Percentiles rank a stretch among this genome's conserved stretches.
phyloP scores from a whole-genome alignment of 805 yeast species.

The Candida jianshihensis region DNA sequence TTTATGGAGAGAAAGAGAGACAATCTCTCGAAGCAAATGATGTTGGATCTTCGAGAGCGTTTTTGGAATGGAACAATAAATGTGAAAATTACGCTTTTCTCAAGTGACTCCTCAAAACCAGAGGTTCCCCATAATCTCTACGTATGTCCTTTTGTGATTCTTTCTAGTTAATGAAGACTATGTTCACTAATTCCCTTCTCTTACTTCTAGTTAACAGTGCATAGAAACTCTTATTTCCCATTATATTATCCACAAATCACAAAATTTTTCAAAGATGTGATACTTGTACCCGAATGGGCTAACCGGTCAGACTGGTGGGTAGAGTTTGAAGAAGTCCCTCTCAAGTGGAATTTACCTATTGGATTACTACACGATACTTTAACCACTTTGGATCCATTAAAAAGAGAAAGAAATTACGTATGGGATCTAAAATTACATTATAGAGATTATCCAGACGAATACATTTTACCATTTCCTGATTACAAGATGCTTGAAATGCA shows the following conservation, averaged over 20 bases:
- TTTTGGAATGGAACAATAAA: conserved; percentile 54
- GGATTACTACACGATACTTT: conserved; percentile 60
- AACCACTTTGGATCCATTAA: conserved; percentile 30
- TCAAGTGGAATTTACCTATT: conserved; percentile 67
- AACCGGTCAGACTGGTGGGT: conserved; percentile 48
- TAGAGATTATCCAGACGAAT: conserved; percentile 36
- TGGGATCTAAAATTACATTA: conserved; percentile 44
- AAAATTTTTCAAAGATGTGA: conserved; percentile 29
- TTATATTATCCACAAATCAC: conserved; percentile 31
- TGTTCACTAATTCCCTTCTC: conserved; percentile 1
- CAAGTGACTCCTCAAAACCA: conserved; percentile 19
- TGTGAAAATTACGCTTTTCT: conserved; percentile 28
- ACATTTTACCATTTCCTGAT: conserved; percentile 33
- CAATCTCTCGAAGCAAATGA: conserved; percentile 1
- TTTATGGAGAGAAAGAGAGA: neutral
- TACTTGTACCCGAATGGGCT: conserved; percentile 23
- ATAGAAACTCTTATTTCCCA: conserved; percentile 50
- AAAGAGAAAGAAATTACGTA: conserved; percentile 15
- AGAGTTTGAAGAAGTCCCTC: conserved; percentile 53
- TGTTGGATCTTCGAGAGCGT: conserved; percentile 28
- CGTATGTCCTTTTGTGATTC: conserved; percentile 1
- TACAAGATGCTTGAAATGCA: conserved; percentile 35
- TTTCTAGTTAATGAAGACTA: neutral
- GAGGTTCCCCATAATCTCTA: conserved; percentile 7
- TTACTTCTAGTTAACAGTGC: conserved; percentile 14